Conservation (phyloP, 2,329 filamentous ascomycete genomes). For the Diaporthe citri region DNA sequence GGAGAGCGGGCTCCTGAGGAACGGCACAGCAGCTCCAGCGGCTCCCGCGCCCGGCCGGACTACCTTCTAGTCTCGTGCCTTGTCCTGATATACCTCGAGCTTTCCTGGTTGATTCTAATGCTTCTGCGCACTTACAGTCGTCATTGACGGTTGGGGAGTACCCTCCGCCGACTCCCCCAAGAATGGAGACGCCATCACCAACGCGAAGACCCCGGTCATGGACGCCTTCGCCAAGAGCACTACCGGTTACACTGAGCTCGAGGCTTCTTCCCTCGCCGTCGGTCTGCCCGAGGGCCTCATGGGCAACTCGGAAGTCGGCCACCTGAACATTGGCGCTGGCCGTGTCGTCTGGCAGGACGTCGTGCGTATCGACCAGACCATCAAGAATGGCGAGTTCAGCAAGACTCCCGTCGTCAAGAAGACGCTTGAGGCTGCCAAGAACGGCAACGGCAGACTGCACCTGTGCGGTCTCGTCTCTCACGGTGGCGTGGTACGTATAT, state of each 20-base stretch:
- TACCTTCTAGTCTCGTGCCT: constrained; percentile 63
- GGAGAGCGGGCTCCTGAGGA: neutral
- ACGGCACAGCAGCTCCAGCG: neutral
- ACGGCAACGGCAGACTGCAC: constrained; percentile 92
- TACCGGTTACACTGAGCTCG: constrained; percentile 90
- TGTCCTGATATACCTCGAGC: constrained; percentile 67
- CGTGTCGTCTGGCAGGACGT: constrained; percentile 99
- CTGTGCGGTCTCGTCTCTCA: constrained; percentile 93
- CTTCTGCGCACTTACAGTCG: constrained; percentile 75
- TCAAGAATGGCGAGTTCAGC: constrained; percentile 86
- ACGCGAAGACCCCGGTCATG: constrained; percentile 94
- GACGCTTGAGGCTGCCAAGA: constrained; percentile 83
- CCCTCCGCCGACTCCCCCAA: constrained; percentile 83
- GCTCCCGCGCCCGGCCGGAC: constrained; percentile 45
- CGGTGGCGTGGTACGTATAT: constrained; percentile 80
- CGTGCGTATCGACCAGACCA: constrained; percentile 92
- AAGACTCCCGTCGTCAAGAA: constrained; percentile 82
- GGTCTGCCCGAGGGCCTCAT: constrained; percentile 96
- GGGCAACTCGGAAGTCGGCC: constrained; percentile 99
- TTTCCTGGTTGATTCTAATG: constrained; percentile 71
- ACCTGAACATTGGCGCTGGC: constrained; percentile 98
- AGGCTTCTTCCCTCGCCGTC: constrained; percentile 95
- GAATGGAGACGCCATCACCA: constrained; percentile 94
- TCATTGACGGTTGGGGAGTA: constrained; percentile 99
- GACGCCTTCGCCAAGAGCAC: constrained; percentile 86